Percentiles rank a stretch among this genome's conserved stretches.
Conservation (phyloP, 345 rosid species). For the Murraya koenigii region DNA sequence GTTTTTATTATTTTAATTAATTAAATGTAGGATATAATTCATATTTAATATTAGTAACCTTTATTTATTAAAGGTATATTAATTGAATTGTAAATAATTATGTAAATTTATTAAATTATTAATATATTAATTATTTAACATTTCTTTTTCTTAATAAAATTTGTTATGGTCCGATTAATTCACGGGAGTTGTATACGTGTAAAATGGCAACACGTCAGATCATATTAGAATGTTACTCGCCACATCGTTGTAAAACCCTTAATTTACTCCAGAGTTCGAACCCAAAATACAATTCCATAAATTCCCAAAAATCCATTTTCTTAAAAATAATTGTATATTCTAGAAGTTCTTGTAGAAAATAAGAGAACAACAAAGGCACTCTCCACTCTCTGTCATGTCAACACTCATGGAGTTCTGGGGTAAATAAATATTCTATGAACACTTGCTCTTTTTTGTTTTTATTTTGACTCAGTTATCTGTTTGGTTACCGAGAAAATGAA, state of each 20-base stretch:
- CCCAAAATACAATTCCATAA: neutral
- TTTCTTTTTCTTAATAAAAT: too few species aligned
- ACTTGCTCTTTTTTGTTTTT: neutral
- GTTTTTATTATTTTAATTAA: too few species aligned
- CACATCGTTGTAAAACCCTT: too few species aligned
- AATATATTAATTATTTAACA: too few species aligned
- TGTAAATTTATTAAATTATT: too few species aligned
- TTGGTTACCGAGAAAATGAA: constrained; percentile 12
- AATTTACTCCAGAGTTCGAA: too few species aligned
- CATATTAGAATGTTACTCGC: neutral
- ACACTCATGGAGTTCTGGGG: constrained; percentile 63
- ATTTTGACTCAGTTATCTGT: neutral
- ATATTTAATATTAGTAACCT: too few species aligned
- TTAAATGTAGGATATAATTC: too few species aligned
- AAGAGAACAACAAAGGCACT: neutral
- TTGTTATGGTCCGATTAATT: too few species aligned
- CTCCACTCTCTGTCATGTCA: neutral
- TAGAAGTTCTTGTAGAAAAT: neutral
- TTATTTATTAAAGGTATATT: too few species aligned
- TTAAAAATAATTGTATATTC: neutral
- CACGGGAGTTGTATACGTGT: too few species aligned
- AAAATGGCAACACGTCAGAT: neutral
- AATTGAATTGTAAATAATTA: too few species aligned
- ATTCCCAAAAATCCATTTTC: neutral
- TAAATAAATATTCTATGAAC: constrained; percentile 14